Conservation (phyloP, 306 rosid species). For the Cicer cuneatum region DNA sequence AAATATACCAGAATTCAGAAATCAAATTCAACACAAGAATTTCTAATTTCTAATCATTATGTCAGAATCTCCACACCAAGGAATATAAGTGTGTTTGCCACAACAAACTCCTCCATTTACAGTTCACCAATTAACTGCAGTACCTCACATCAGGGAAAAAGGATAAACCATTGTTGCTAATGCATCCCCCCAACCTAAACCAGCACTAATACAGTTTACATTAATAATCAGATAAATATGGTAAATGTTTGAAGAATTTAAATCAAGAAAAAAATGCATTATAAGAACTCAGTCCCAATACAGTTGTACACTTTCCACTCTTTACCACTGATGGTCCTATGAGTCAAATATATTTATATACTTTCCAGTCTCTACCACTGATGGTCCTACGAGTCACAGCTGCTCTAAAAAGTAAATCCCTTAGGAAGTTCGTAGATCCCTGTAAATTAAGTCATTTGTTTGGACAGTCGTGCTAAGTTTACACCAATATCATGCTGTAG, state of each 20-base stretch:
- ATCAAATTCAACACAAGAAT: slow-evolving; percentile 14
- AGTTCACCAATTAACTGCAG: slow-evolving; percentile 8
- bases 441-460: background rate
- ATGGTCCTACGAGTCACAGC: slow-evolving; percentile 6
- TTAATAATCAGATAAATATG: background rate
- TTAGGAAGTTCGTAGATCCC: background rate
- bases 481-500: background rate
- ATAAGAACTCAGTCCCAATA: slow-evolving; percentile 1
- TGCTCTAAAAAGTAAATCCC: background rate
- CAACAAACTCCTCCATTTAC: slow-evolving; percentile 7
- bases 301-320: background rate
- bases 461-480: background rate
- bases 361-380: slow-evolving; percentile 7
- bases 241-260: background rate
- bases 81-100: background rate
- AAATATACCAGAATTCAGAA: slow-evolving; percentile 28
- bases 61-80: slow-evolving; percentile 22
- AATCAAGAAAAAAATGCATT: slow-evolving; percentile 10
- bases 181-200: slow-evolving; percentile 22
- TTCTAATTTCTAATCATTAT: slow-evolving; percentile 13
- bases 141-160: slow-evolving; percentile 7
- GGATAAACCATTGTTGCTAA: background rate
- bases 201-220: background rate
- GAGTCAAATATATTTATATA: background rate
- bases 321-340: background rate